Evolutionary conservation across 1,284 basidiomycete species (phyloP).

Genomic region (Sporisorium reilianum): DNA sequence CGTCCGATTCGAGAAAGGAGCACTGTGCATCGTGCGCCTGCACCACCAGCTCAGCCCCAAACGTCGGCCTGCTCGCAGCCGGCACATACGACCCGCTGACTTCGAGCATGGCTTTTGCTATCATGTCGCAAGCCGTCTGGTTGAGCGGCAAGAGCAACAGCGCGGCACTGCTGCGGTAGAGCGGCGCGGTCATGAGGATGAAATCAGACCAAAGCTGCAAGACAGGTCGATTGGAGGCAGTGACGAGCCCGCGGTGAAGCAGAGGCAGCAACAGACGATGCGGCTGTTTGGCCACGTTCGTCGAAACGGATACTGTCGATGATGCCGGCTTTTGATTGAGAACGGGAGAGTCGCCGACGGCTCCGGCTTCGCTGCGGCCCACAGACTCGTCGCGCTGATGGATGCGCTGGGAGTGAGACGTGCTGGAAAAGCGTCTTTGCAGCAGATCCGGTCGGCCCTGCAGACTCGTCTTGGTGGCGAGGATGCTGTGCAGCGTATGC

Average conservation of each 20-base stretch:
- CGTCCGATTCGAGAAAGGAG: conserved; percentile 48
- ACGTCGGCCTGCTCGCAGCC: conserved; percentile 53
- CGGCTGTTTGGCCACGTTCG: conserved; percentile 13
- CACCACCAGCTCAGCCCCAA: conserved; percentile 42
- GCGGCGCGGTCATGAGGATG: conserved; percentile 86
- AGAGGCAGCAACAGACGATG: conserved; percentile 79
- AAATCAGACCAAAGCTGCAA: conserved; percentile 98
- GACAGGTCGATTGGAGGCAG: conserved; percentile 79
- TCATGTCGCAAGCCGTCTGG: conserved; percentile 82
- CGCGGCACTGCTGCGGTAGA: conserved; percentile 80
- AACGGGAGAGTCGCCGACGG: neutral
- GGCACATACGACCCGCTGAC: conserved; percentile 68
- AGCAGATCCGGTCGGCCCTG: conserved; percentile 11
- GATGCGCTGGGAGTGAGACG: conserved; percentile 10
- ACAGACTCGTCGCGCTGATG: conserved; percentile 29
- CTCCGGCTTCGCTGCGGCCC: conserved; percentile 15
- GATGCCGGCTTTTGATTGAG: conserved; percentile 7
- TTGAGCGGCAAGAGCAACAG: conserved; percentile 81
- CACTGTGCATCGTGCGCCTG: conserved; percentile 31
- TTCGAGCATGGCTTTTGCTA: conserved; percentile 76
- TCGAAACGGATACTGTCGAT: neutral
- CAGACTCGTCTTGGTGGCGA: conserved; percentile 33
- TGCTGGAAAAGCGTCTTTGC: conserved; percentile 22
- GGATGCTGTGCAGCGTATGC: conserved; percentile 85
- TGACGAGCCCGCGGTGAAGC: conserved; percentile 82